Evolutionary conservation across 2,329 filamentous ascomycete species (phyloP).

Genomic region (Pseudogymnoascus sp.): DNA sequence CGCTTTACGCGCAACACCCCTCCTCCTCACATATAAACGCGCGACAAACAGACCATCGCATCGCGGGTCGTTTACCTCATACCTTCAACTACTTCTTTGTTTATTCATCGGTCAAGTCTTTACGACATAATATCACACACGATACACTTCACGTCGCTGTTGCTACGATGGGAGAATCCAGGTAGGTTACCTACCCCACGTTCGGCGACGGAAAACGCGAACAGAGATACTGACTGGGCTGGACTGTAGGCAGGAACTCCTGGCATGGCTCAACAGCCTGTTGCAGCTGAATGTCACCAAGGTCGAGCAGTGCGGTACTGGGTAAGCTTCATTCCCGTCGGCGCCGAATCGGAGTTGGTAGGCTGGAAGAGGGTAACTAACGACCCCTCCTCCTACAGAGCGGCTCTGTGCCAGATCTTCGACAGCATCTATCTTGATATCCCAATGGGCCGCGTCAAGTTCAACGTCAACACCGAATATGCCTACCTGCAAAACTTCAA

Average conservation of each 20-base stretch:
- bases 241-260: slow-evolving; percentile 74
- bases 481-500: slow-evolving; percentile 99
- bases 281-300: slow-evolving; percentile 97
- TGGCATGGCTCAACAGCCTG: slow-evolving; percentile 95
- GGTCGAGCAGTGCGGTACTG: slow-evolving; percentile 97
- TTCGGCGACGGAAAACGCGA: neutral
- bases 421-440: slow-evolving; percentile 97
- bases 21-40: neutral
- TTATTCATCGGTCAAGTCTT: neutral
- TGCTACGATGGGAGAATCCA: slow-evolving; percentile 6
- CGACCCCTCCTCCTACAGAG: slow-evolving; percentile 45
- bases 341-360: neutral
- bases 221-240: neutral
- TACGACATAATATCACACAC: neutral
- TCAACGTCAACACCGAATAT: slow-evolving; percentile 96
- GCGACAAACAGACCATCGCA: neutral
- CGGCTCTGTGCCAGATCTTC: slow-evolving; percentile 93
- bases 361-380: slow-evolving; percentile 9
- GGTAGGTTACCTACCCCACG: slow-evolving; percentile 6
- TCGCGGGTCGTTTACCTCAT: neutral
- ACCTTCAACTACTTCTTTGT: neutral
- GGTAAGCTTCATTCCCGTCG: slow-evolving; percentile 48
- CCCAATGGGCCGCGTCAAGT: slow-evolving; percentile 93
- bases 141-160: neutral
- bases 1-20: slow-evolving; percentile 3